phyloP scores from a whole-genome alignment of 805 yeast species.

The Ogataea trehalophila region DNA sequence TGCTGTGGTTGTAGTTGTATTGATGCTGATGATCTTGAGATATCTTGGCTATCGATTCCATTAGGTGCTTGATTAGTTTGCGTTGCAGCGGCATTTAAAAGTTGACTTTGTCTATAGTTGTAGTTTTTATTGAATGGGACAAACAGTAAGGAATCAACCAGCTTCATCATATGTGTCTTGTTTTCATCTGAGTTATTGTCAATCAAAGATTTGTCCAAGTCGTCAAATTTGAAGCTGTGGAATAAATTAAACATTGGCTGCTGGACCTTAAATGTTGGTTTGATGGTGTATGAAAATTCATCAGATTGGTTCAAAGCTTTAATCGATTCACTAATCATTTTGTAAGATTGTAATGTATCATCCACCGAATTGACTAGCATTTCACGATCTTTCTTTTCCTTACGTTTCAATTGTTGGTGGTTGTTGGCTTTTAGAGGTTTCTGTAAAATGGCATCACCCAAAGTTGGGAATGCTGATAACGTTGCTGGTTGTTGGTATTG shows the following conservation, averaged over 20 bases:
- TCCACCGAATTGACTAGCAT: constrained; percentile 15
- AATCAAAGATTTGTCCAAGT: constrained; percentile 10
- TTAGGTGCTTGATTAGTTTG: constrained; percentile 3
- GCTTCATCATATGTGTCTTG: constrained; percentile 20
- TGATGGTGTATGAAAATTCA: constrained; percentile 22
- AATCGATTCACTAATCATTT: constrained; percentile 23
- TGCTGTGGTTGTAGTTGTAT: constrained; percentile 1
- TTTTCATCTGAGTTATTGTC: constrained; percentile 12
- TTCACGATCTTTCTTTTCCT: constrained; percentile 26
- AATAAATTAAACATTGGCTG: constrained; percentile 15
- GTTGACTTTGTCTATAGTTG: constrained; percentile 14
- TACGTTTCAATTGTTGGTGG: constrained; percentile 17
- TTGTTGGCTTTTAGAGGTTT: constrained; percentile 12
- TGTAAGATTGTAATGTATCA: constrained; percentile 22
- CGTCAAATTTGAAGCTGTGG: constrained; percentile 19
- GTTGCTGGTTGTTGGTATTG: constrained; percentile 5
- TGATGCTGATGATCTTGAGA: constrained; percentile 3
- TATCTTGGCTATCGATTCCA: not conserved
- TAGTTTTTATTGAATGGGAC: constrained; percentile 31
- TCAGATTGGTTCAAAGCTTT: constrained; percentile 21
- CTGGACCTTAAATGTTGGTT: constrained; percentile 18
- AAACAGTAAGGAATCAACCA: constrained; percentile 30
- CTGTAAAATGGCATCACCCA: constrained; percentile 20
- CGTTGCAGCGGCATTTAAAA: constrained; percentile 6
- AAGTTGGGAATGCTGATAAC: constrained; percentile 29